Evolutionary conservation across 2,329 filamentous ascomycete genomes (phyloP), one percentile per base, ranked within the genome.

Genomic region (Purpureocillium takamizusanense): DNA sequence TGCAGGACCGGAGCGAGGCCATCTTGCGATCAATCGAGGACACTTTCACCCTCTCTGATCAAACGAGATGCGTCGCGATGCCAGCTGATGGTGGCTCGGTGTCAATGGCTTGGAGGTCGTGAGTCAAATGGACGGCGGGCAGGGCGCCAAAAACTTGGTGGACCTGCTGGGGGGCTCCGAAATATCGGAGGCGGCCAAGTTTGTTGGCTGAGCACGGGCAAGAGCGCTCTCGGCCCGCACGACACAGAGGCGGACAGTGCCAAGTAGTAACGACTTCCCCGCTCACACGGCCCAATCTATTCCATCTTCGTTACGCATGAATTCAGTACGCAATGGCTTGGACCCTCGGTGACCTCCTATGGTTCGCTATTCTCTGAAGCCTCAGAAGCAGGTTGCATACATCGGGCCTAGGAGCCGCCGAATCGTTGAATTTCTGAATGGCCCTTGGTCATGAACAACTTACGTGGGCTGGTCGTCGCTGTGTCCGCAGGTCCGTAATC

Each of bases 1-100:
- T 53, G 53, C 65, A 56, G 43, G 64, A 55, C 55, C 64, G 60
- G 45, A 69, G 62, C 52, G 65, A 65, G 41, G 63, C 65, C 67
- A 70, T 70, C 56, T 52, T 56, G 50, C 37, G 38, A 46, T 37
- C 35, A 31, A 37, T 31, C 12, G 28, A 37, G 35, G 21, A 14
- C 10, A 7, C 18, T 7, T 13, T 16, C 31, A 25, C 31, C 21
- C 35, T 31, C 35, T 37, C 15, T 39, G 32, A 30, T 12, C 21
- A 11, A 28, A 3, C 28, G 29, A 31, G 23, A 25, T 13, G 28
- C 31, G 17, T 33, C 17, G 39, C 33, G 36, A 31, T 34, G 35
- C n/a, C 33, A 34, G 36, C 38, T 37, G 30, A 33, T 36, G 31
- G 23, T 31, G 27, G 29, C n/a, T 30, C 31, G 31, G 29, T 25